Base-by-base conservation (phyloP, 768 basidiomycete species). In the Hygrophoropsis aurantiaca region DNA sequence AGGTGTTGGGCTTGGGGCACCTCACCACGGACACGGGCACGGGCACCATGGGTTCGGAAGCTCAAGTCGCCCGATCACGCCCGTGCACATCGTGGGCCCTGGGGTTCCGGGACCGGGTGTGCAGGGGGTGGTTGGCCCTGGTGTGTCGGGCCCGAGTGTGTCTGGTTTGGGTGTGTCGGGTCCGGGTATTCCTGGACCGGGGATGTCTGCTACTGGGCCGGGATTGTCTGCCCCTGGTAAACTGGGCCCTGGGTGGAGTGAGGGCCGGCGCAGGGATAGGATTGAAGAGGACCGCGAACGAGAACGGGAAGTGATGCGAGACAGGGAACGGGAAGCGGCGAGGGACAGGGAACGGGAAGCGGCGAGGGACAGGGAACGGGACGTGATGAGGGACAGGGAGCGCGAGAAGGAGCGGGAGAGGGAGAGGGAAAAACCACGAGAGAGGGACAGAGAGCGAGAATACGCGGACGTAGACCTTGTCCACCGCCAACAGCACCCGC, bases 261-360 rank as follows among this genome's bases (percentile, higher is more conserved):
- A 3, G 68, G 69, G 11, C 64, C 74, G 8, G 74, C 73, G 40
- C 54, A 21, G 49, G 20, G 66, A 60, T 23, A 56, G 58, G 9
- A 58, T 61, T 43, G 64, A 64, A 38, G 61, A 61, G 62, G 58
- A 65, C 46, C 44, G 62, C 34, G 69, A 68, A 44, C n/a, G n/a
- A n/a, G n/a, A 61, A 73, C 16, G 51, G 54, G 13, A 63, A 55
- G 48, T 63, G 67, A 46, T 60, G 72, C 45, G 74, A 75, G 38
- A 56, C 62, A 54, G 57, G 60, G 49, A 72, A 13, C 60, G 61
- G 44, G 54, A 58, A 19, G 49, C 54, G 33, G 67, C 64, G n/a
- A 56, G 61, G 40, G 66, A 66, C 4, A 58, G 41, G 50, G 64
- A 58, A 53, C 59, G 56, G 51, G 65, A 50, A 48, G 59, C 46